phyloP scores from a whole-genome alignment of 495 filamentous ascomycete species.

The Apodospora peruviana region DNA sequence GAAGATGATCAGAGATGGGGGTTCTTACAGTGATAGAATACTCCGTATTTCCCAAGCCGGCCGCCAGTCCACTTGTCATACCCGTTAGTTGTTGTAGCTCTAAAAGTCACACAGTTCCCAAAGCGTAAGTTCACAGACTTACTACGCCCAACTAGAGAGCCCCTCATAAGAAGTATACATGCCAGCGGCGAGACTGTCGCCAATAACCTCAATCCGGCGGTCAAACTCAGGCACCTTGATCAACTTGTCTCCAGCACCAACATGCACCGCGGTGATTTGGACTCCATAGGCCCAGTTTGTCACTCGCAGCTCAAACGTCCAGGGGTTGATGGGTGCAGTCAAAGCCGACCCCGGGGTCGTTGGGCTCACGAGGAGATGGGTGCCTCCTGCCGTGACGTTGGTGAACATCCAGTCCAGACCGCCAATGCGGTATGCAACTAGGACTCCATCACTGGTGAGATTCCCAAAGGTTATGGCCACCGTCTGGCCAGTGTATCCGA shows the following conservation, averaged over 20 bases:
- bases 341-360: constrained; percentile 35
- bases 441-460: constrained; percentile 47
- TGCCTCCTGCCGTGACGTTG: constrained; percentile 56
- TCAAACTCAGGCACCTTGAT: constrained; percentile 45
- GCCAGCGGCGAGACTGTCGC: constrained; percentile 52
- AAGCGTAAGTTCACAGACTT: constrained; percentile 3
- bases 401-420: constrained; percentile 64
- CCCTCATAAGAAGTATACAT: constrained; percentile 63
- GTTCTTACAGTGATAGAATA: constrained; percentile 58
- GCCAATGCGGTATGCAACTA: constrained; percentile 58
- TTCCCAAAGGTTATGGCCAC: constrained; percentile 60
- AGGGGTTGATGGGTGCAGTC: constrained; percentile 34
- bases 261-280: constrained; percentile 53
- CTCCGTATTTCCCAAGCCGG: constrained; percentile 59
- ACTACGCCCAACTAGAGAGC: constrained; percentile 54
- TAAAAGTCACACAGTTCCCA: not conserved
- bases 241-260: constrained; percentile 41
- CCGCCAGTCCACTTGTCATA: constrained; percentile 38
- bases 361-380: constrained; percentile 53
- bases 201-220: constrained; percentile 61
- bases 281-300: constrained; percentile 65
- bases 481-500: constrained; percentile 58
- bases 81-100: not conserved
- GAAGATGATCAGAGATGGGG: too few relatives aligned
- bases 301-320: constrained; percentile 51